Evolutionary conservation across 2,329 filamentous ascomycete genomes (phyloP).

Genomic region (Aspergillus floridensis): DNA sequence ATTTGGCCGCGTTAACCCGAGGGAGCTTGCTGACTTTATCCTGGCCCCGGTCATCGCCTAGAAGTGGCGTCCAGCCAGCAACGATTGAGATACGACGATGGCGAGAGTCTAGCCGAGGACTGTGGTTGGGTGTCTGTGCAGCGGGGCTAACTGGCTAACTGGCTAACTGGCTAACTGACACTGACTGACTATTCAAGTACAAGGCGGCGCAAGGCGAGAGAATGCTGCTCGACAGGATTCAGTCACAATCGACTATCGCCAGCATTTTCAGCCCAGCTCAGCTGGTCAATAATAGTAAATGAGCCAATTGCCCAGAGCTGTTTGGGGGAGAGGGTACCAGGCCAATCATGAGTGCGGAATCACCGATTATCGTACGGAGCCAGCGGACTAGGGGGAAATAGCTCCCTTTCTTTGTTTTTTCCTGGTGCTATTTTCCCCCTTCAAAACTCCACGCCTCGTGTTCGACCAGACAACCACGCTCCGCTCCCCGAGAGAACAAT

Average conservation of each 20-base stretch:
- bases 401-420: background rate
- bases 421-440: background rate
- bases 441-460: background rate
- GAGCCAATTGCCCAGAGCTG: background rate
- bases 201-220: too few relatives aligned
- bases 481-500: background rate
- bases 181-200: too few relatives aligned
- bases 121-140: background rate
- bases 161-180: too few relatives aligned
- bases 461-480: background rate
- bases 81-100: background rate
- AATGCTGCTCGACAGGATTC: background rate
- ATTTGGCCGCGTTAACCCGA: background rate
- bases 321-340: background rate
- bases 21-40: background rate
- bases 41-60: background rate
- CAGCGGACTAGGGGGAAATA: background rate
- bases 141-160: background rate
- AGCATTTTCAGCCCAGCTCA: background rate
- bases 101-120: background rate
- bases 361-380: background rate
- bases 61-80: background rate
- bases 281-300: background rate
- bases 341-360: background rate
- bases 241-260: background rate